Evolutionary conservation across 495 filamentous ascomycete genomes (phyloP), one percentile per base, ranked within the genome.

Genomic region (Trichoderma gamsii): DNA sequence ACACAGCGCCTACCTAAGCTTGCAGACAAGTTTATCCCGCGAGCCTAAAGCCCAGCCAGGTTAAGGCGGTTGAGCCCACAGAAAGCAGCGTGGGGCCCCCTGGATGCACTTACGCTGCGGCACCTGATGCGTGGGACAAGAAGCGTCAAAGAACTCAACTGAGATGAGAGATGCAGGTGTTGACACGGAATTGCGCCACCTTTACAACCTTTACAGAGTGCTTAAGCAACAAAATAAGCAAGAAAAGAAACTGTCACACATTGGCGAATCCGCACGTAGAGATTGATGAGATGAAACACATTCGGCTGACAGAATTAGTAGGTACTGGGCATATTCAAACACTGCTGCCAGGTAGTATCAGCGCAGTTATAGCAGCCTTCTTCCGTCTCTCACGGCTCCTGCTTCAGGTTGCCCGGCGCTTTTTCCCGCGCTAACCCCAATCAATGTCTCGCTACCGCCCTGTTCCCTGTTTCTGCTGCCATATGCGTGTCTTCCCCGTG

Each of bases 21-120:
- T 61, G 23, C 56, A 61, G 56, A 61, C 23, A 61, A 61, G 56
- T 61, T 32, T 61, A 61, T 35, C 56, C 56, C 56, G 56, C 56
- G 56, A 61, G 56, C 56, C 56, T 61, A 61, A 61, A 29, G 56
- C 56, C 25, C 15, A 61, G 27, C 23, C 11, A 16, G 56, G 56
- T 32, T 61, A 61, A 29, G 1, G 29, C 29, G 4, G 29, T 29
- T 29, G 29, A 29, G 29, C 29, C 29, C 29, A 29, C 29, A 29
- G 29, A 29, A 49, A 15, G n/a, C 44, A n/a, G 44, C 44, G 9
- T 49, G 44, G 44, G 12, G 29, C 29, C 44, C 44, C n/a, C 44
- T n/a, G 13, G 44, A 49, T 49, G n/a, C 44, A n/a, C 44, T 38
- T 38, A 5, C 0, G 7, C 35, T 3, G 35, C 35, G 7, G 35